Conservation (phyloP, 2,329 filamentous ascomycete genomes). For the Cladosporium oxysporum region DNA sequence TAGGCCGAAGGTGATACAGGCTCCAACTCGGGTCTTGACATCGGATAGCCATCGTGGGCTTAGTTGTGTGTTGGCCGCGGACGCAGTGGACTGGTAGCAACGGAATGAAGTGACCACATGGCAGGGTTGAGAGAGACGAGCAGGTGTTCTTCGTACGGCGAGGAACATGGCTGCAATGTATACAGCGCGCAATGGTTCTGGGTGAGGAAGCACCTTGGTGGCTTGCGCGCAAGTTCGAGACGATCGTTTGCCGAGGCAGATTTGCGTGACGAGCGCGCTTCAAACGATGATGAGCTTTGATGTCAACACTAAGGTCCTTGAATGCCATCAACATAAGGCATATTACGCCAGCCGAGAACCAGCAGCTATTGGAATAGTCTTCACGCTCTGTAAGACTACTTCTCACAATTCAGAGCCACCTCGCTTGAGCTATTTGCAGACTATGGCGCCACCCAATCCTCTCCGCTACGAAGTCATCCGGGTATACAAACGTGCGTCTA, state of each 20-base stretch:
- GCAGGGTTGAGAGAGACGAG: not conserved
- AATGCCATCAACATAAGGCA: not conserved
- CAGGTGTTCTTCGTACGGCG: slow-evolving; percentile 1
- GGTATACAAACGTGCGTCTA: slow-evolving; percentile 76
- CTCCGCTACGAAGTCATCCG: slow-evolving; percentile 77
- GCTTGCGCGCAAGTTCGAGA: not conserved
- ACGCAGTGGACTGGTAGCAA: slow-evolving; percentile 18
- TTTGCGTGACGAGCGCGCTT: not conserved
- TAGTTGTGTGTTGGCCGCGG: slow-evolving; percentile 34
- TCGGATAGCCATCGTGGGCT: slow-evolving; percentile 70
- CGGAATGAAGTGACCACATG: slow-evolving; percentile 1
- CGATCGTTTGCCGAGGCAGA: slow-evolving; percentile 3
- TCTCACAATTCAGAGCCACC: not conserved
- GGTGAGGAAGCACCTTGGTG: slow-evolving; percentile 10
- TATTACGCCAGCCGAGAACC: not conserved
- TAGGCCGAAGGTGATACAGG: slow-evolving; percentile 74
- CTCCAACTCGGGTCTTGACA: slow-evolving; percentile 67
- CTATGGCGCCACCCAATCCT: slow-evolving; percentile 6
- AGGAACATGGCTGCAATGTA: slow-evolving; percentile 9
- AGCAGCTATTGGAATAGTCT: not conserved
- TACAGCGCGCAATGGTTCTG: slow-evolving; percentile 6
- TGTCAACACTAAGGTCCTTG: not conserved
- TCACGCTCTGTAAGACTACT: not conserved
- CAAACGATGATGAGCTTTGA: slow-evolving; percentile 1
- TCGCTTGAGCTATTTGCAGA: not conserved